These are phyloP conservation scores for Nadsonia commutata DNA, from an alignment of 1,139 yeast species.

Conservation along the genomic window DNA sequence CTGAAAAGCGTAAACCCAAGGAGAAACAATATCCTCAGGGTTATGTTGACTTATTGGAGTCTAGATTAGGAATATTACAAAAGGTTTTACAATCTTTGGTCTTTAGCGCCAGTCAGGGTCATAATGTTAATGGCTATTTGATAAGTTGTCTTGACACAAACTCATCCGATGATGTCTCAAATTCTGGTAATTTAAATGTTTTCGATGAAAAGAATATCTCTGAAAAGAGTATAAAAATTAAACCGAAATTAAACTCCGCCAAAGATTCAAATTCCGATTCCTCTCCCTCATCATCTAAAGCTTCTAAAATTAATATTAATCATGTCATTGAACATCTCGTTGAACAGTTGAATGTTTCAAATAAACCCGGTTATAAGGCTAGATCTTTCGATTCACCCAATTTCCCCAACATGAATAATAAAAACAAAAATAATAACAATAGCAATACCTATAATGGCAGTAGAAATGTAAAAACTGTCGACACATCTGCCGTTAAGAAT, in stretches of 20 bases:
- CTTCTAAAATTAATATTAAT: background rate
- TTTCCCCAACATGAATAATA: too few relatives aligned
- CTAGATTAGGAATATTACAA: constrained; percentile 47
- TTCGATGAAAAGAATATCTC: too few relatives aligned
- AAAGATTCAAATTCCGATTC: too few relatives aligned
- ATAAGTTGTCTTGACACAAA: background rate
- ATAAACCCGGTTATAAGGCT: too few relatives aligned
- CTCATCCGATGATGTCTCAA: background rate
- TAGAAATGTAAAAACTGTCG: too few relatives aligned
- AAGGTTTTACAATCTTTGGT: constrained; percentile 28
- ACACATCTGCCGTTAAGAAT: too few relatives aligned
- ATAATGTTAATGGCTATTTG: background rate
- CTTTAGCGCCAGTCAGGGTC: background rate
- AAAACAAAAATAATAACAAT: too few relatives aligned
- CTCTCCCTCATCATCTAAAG: too few relatives aligned
- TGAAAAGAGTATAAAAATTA: too few relatives aligned
- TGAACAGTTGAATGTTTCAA: background rate
- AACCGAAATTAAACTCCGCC: too few relatives aligned
- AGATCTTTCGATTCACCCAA: too few relatives aligned
- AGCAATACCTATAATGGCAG: too few relatives aligned
- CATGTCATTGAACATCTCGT: background rate
- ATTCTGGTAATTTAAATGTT: background rate
- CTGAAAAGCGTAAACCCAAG: constrained; percentile 47
- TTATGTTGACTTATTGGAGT: constrained; percentile 57
- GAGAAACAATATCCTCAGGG: constrained; percentile 52